phyloP scores from a whole-genome alignment of 2,329 filamentous ascomycete species.

The Fusarium albosuccineum region DNA sequence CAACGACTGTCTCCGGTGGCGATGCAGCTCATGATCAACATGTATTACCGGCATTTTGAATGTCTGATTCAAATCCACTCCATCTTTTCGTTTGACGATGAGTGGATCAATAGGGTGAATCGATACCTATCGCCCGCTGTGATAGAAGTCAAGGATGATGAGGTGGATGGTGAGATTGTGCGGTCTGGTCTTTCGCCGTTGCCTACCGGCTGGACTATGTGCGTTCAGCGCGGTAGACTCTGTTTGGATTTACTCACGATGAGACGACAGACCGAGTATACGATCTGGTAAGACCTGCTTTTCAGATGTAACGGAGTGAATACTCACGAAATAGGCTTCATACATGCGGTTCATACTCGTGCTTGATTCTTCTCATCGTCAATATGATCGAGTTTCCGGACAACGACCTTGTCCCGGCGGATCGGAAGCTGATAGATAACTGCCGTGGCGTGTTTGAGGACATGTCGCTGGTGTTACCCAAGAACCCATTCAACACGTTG shows the following conservation, averaged over 20 bases:
- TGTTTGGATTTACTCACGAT: slow-evolving; percentile 27
- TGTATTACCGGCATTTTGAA: slow-evolving; percentile 38
- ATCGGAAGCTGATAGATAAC: slow-evolving; percentile 24
- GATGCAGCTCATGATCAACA: slow-evolving; percentile 12
- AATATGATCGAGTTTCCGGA: slow-evolving; percentile 42
- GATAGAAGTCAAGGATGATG: slow-evolving; percentile 29
- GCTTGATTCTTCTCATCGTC: slow-evolving; percentile 32
- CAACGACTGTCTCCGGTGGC: slow-evolving; percentile 4
- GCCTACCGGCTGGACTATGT: slow-evolving; percentile 33
- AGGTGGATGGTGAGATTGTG: slow-evolving; percentile 21
- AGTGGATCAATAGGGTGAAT: slow-evolving; percentile 31
- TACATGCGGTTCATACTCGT: slow-evolving; percentile 30
- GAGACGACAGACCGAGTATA: slow-evolving; percentile 28
- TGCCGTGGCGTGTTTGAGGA: slow-evolving; percentile 12
- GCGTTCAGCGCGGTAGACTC: slow-evolving; percentile 24
- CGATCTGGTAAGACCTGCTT: slow-evolving; percentile 22
- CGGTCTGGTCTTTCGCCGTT: slow-evolving; percentile 28
- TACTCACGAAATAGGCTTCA: slow-evolving; percentile 28
- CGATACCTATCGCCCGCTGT: slow-evolving; percentile 29
- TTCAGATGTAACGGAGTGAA: accelerated
- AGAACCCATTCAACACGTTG: slow-evolving; percentile 19
- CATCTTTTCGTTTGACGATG: slow-evolving; percentile 37
- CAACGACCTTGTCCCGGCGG: not conserved
- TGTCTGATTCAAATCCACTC: slow-evolving; percentile 29
- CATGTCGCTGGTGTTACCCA: not conserved